A percentile compares a stretch with the other conserved stretches of the same genome.
These are phyloP conservation scores for Durusdinium trenchii DNA, from an alignment of 73 alveolate species.

Conservation along the genomic window DNA sequence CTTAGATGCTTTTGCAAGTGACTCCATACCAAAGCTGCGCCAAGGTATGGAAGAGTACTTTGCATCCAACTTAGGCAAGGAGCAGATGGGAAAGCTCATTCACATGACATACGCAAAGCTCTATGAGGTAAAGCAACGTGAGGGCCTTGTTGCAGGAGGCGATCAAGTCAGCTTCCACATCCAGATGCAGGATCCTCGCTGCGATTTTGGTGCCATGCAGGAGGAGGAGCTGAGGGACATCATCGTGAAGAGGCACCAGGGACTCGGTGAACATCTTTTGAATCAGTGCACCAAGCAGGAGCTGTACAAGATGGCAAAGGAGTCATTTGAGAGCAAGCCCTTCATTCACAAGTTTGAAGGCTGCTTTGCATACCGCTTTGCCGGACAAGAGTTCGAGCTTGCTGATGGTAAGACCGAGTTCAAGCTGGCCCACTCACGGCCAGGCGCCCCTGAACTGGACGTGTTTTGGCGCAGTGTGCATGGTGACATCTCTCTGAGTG, in stretches of 20 bases:
- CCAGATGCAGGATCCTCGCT: slow-evolving; percentile 22
- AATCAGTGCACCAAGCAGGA: background rate
- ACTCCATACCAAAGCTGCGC: background rate
- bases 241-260: background rate
- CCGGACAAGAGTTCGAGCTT: background rate
- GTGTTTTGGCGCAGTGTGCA: slow-evolving; percentile 22
- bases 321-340: background rate
- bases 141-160: background rate
- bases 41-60: slow-evolving; percentile 6
- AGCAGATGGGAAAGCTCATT: slow-evolving; percentile 19
- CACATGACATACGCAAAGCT: slow-evolving; percentile 25
- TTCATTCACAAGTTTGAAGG: background rate
- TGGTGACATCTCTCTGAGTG: background rate
- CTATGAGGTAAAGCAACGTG: background rate
- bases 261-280: background rate
- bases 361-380: background rate
- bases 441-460: slow-evolving; percentile 31
- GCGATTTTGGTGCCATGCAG: background rate
- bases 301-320: slow-evolving; percentile 7
- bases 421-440: background rate
- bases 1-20: background rate
- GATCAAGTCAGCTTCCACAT: background rate
- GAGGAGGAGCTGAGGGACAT: background rate
- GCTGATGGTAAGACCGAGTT: background rate
- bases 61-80: background rate